A percentile compares a stretch with the other conserved stretches of the same genome.
Conservation (phyloP, 768 basidiomycete genomes). For the Phanerodontia chrysosporium region DNA sequence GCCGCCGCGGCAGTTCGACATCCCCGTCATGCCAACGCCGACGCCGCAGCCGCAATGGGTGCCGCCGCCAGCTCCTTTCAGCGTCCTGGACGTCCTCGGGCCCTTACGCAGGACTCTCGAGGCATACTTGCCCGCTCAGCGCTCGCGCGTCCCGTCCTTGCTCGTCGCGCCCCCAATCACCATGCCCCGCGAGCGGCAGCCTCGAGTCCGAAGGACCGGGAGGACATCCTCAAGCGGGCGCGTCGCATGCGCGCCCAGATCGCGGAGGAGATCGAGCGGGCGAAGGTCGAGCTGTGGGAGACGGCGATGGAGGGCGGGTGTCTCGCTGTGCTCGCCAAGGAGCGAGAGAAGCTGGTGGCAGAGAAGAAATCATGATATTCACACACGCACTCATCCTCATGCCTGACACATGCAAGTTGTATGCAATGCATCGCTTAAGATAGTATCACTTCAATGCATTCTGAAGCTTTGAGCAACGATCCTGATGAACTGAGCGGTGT, state of each 20-base stretch:
- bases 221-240: constrained; percentile 48
- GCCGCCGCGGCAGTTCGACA: neutral
- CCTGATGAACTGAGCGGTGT: constrained; percentile 1
- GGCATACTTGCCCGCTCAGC: neutral
- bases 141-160: neutral
- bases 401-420: neutral
- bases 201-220: constrained; percentile 25
- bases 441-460: neutral
- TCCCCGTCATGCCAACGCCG: neutral
- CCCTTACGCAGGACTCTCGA: neutral
- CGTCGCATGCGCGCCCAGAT: constrained; percentile 49
- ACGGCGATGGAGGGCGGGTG: constrained; percentile 48
- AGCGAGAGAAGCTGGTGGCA: constrained; percentile 6
- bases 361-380: neutral
- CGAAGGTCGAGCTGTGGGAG: constrained; percentile 72
- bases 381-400: too few species aligned
- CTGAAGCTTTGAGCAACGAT: neutral
- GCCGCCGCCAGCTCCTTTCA: neutral
- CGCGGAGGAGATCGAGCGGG: constrained; percentile 49
- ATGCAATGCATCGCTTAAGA: neutral
- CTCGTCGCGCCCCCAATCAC: neutral
- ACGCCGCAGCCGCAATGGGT: neutral
- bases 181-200: neutral
- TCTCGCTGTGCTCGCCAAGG: constrained; percentile 11
- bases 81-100: neutral